phyloP scores from a whole-genome alignment of 2,329 filamentous ascomycete species.

The Phialophora tarda region DNA sequence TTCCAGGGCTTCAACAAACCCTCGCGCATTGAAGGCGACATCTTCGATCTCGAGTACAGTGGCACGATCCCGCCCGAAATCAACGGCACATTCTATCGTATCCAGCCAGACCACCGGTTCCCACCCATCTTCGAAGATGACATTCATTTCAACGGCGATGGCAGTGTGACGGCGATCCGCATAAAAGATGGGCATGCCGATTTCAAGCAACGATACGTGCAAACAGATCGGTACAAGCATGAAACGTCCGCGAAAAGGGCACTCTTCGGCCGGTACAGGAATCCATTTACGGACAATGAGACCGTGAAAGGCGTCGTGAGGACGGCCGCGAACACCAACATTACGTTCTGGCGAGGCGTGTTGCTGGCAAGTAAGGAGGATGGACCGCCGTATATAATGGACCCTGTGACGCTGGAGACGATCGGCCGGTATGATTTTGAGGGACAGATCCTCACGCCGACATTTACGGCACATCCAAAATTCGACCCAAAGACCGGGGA shows the following conservation, averaged over 20 bases:
- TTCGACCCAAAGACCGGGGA: constrained; percentile 59
- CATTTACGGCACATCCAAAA: constrained; percentile 61
- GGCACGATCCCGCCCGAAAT: constrained; percentile 52
- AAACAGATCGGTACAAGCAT: constrained; percentile 50
- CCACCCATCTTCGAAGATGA: constrained; percentile 63
- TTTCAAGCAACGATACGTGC: constrained; percentile 52
- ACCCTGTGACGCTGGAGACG: constrained; percentile 55
- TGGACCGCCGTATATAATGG: constrained; percentile 58
- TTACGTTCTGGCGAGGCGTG: constrained; percentile 62
- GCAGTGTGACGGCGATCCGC: constrained; percentile 51
- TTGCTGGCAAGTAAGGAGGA: constrained; percentile 54
- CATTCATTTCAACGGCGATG: constrained; percentile 56
- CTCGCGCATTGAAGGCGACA: constrained; percentile 47
- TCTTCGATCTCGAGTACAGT: constrained; percentile 43
- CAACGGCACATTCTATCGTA: constrained; percentile 53
- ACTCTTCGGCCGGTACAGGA: constrained; percentile 63
- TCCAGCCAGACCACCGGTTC: constrained; percentile 56
- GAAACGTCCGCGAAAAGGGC: constrained; percentile 48
- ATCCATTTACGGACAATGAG: constrained; percentile 59
- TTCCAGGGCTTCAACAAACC: constrained; percentile 48
- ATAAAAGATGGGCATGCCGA: constrained; percentile 52
- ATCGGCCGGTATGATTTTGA: constrained; percentile 58
- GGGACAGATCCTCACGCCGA: constrained; percentile 56
- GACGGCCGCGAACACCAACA: constrained; percentile 64
- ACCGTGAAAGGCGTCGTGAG: constrained; percentile 61